phyloP scores from a whole-genome alignment of 441 rosid genomes.

The Euphorbia schlechtendalii region DNA sequence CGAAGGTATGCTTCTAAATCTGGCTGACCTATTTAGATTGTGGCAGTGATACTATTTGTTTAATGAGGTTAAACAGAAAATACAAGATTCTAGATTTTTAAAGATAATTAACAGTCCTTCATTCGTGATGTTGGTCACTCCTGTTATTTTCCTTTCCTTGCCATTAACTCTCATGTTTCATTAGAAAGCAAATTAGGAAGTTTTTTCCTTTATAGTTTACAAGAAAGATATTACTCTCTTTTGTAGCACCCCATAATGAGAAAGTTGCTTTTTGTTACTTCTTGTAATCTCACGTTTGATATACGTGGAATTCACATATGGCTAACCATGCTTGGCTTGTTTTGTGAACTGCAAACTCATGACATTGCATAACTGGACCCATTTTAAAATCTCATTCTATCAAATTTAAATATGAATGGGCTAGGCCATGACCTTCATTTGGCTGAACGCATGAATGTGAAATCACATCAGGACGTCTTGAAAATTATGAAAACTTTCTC shows the following conservation, averaged over 20 bases:
- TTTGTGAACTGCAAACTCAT: neutral
- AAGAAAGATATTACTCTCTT: neutral
- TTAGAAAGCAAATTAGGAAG: slow-evolving; percentile 1
- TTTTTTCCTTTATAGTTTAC: neutral
- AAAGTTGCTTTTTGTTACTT: neutral
- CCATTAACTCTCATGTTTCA: neutral
- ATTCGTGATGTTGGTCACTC: neutral
- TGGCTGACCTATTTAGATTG: neutral
- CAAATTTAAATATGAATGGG: neutral
- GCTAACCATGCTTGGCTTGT: neutral
- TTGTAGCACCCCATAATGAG: neutral
- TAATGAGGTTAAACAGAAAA: neutral
- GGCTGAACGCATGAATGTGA: neutral
- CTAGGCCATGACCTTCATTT: neutral
- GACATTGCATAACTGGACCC: neutral
- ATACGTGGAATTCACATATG: neutral
- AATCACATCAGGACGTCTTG: neutral
- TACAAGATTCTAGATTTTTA: neutral
- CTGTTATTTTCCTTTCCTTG: neutral
- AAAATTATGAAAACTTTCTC: neutral
- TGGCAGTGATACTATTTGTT: neutral
- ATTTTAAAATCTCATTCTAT: neutral
- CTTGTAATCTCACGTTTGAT: neutral
- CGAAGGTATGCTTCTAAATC: slow-evolving; percentile 43
- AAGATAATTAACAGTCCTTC: neutral